Evolutionary conservation across 352 stramenopile genomes (phyloP), one percentile per base, ranked within the genome.

Genomic region (Thalassiosira delicatula): DNA sequence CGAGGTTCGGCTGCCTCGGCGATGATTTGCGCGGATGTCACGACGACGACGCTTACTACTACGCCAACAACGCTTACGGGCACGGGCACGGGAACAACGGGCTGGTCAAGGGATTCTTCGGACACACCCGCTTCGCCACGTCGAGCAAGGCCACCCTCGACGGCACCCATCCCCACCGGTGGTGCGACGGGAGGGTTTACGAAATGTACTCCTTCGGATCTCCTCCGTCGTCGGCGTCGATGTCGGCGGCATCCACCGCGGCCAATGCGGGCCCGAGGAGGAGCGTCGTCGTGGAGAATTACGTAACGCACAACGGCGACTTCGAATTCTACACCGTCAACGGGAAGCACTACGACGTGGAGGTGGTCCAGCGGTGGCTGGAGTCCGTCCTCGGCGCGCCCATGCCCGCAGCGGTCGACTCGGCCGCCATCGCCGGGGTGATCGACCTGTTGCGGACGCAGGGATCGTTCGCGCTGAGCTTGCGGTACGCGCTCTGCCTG

Each of bases 301-400:
- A 77, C 33, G 84, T 93, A 29, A 92, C 88, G 27, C 89, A 94
- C 72, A 94, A 94, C 79, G 51, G 89, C 30, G 89, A 94, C 74
- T 90, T 94, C 65, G 89, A 94, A 49, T 94, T 93, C 75, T 94
- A 85, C 69, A 63, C 79, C 29, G 49, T 91, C 23, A 87, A 88
- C 72, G 73, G 75, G 0, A 86, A 90, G 61, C 85, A 77, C 25
- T 91, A 89, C 66, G 88, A 92, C 30, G 68, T 92, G 9, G 86
- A 87, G 40, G 61, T 72, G 12, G 51, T 94, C 33, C 89, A 92
- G 61, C 62, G 81, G 33, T 94, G 86, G 86, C 67, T 94, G 40
- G 56, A 66, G 44, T 63, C 83, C 0, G 81, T 83, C 3, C 83
- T 86, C 9, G 62, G 66, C 27, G 32, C 21, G 14, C 33, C 70